Percentiles rank a stretch among this genome's conserved stretches.
Conservation (phyloP, 192 early-diverging fungal species). For the Backusella westeae region DNA sequence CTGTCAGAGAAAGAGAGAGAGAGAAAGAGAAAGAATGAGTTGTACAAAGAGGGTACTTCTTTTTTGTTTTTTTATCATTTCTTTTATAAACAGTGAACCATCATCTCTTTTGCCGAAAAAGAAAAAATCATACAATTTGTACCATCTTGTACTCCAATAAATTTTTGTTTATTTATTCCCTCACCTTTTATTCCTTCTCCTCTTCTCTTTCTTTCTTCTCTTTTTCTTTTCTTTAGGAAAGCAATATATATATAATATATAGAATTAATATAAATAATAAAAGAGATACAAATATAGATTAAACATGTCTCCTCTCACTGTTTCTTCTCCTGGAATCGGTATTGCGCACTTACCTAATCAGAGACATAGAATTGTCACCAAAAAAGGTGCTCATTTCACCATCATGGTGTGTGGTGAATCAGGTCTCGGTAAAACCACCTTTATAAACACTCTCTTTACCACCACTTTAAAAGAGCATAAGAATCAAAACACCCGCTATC, state of each 20-base stretch:
- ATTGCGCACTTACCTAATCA: conserved; percentile 95
- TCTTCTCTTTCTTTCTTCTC: neutral
- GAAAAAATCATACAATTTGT: conserved; percentile 7
- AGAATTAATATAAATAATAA: neutral
- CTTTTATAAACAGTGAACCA: neutral
- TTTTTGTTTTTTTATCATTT: neutral
- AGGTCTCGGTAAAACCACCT: conserved; percentile 95
- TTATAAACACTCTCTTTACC: conserved; percentile 96
- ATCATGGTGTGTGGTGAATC: conserved; percentile 96
- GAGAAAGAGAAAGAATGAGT: neutral
- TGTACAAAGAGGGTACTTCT: neutral
- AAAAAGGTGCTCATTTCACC: conserved; percentile 92
- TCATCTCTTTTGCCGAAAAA: conserved; percentile 7
- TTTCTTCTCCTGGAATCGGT: conserved; percentile 53
- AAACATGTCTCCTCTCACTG: conserved; percentile 23
- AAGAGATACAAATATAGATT: neutral
- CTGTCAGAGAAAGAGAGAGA: no score
- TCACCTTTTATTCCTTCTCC: neutral
- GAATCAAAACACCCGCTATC: conserved; percentile 57
- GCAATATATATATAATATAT: neutral
- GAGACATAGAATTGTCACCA: conserved; percentile 86
- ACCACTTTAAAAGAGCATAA: conserved; percentile 51
- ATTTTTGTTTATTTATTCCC: neutral
- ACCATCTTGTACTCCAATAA: conserved; percentile 1
- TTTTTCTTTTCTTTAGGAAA: neutral